phyloP scores from a whole-genome alignment of 202 grass and related monocot genomes.

The Elaeis oleifera region DNA sequence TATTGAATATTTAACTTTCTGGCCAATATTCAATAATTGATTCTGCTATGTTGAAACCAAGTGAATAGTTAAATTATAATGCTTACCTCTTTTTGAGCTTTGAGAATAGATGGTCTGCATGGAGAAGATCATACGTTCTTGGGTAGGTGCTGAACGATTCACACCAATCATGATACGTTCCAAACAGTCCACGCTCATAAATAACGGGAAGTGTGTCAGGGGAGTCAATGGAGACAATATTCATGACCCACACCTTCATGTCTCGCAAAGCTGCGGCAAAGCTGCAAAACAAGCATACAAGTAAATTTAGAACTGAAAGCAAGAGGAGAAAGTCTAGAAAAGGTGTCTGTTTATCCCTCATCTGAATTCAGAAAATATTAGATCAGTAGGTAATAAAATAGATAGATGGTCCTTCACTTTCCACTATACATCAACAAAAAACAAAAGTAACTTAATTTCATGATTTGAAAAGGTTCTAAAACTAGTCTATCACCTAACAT shows the following conservation, averaged over 20 bases:
- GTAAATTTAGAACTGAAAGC: not conserved
- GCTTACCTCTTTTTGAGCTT: conserved; percentile 75
- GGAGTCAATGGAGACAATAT: conserved; percentile 83
- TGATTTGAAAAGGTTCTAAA: no score
- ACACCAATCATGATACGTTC: conserved; percentile 99
- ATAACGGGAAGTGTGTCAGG: conserved; percentile 90
- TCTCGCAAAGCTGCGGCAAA: conserved; percentile 79
- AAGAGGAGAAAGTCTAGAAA: no score
- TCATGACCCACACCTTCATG: conserved; percentile 96
- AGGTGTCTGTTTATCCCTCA: no score
- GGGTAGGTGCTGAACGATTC: conserved; percentile 99
- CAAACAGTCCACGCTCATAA: conserved; percentile 92
- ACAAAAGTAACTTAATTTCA: no score
- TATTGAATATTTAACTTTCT: no score
- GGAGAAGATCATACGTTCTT: conserved; percentile 86
- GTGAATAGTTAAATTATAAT: conserved; percentile 1
- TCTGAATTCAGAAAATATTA: no score
- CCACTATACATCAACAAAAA: no score
- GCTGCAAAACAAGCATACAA: conserved; percentile 42
- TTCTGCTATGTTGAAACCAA: no score
- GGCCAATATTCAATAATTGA: no score
- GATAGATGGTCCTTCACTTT: no score
- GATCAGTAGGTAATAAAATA: no score
- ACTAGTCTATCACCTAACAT: no score
- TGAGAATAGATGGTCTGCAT: conserved; percentile 91